Evolutionary conservation across 495 filamentous ascomycete genomes (phyloP).

Genomic region (Niebla homalea): DNA sequence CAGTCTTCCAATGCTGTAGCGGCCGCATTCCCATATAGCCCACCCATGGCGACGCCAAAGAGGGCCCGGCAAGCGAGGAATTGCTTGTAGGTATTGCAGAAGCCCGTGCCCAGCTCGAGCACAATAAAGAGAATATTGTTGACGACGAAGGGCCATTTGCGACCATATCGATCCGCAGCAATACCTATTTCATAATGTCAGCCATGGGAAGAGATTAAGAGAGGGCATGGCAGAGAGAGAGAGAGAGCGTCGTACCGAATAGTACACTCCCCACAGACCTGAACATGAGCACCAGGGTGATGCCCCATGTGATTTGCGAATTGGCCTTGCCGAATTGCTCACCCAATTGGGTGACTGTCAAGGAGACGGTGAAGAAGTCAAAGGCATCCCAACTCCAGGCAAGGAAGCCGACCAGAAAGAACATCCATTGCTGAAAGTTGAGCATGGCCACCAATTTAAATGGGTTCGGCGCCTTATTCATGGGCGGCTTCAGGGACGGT

Average conservation of each 20-base stretch:
- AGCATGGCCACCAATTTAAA: slow-evolving; percentile 56
- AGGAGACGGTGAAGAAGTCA: slow-evolving; percentile 81
- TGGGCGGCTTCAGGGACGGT: slow-evolving; percentile 58
- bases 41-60: slow-evolving; percentile 86
- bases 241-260: slow-evolving; percentile 49
- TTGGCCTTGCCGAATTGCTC: slow-evolving; percentile 44
- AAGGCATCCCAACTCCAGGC: slow-evolving; percentile 82
- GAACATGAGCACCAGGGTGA: slow-evolving; percentile 75
- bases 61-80: slow-evolving; percentile 71
- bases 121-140: slow-evolving; percentile 74
- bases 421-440: slow-evolving; percentile 68
- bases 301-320: slow-evolving; percentile 80
- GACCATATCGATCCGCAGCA: slow-evolving; percentile 67
- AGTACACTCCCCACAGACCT: slow-evolving; percentile 56
- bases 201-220: neutral
- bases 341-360: slow-evolving; percentile 58
- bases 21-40: slow-evolving; percentile 76
- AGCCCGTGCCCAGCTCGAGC: slow-evolving; percentile 69
- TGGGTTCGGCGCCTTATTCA: slow-evolving; percentile 68
- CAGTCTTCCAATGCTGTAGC: slow-evolving; percentile 80
- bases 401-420: slow-evolving; percentile 48
- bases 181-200: slow-evolving; percentile 26
- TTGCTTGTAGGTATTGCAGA: slow-evolving; percentile 60
- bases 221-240: no score
- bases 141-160: slow-evolving; percentile 79